Conservation (phyloP, 768 basidiomycete genomes). For the Porphyrellus cyaneotinctus region DNA sequence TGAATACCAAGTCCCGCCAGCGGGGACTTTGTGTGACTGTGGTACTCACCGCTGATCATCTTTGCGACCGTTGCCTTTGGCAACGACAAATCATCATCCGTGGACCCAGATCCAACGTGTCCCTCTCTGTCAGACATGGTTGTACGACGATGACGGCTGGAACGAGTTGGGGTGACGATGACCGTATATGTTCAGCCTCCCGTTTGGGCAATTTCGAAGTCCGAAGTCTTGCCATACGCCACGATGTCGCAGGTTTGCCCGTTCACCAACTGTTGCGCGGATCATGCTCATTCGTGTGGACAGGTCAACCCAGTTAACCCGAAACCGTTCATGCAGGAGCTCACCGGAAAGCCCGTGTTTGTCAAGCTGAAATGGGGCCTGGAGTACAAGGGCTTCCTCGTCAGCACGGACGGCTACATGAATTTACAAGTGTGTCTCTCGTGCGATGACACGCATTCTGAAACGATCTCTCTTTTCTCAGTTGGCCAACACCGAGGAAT, state of each 20-base stretch:
- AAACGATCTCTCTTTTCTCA: constrained; percentile 28
- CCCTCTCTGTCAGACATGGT: constrained; percentile 87
- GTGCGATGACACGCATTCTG: background rate
- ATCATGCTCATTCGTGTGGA: constrained; percentile 8
- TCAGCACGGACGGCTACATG: constrained; percentile 99
- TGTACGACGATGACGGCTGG: background rate
- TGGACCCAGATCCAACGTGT: constrained; percentile 54
- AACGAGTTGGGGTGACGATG: too few species aligned
- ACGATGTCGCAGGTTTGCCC: constrained; percentile 18
- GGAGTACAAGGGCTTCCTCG: constrained; percentile 98
- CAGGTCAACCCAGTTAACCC: constrained; percentile 95
- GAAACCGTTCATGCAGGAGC: constrained; percentile 97
- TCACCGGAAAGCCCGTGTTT: constrained; percentile 94
- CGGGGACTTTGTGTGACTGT: background rate
- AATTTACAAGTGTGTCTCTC: constrained; percentile 79
- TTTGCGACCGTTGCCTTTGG: constrained; percentile 98
- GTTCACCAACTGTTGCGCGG: background rate
- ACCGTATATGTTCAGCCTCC: background rate
- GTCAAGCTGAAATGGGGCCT: constrained; percentile 98
- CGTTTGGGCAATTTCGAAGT: constrained; percentile 35
- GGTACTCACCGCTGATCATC: constrained; percentile 78
- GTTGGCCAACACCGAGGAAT: constrained; percentile 99
- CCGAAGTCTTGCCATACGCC: constrained; percentile 20
- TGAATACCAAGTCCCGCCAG: constrained; percentile 7
- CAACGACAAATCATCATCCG: constrained; percentile 91